phyloP scores from a whole-genome alignment of 2,329 filamentous ascomycete species.

The Aureobasidium sp. region DNA sequence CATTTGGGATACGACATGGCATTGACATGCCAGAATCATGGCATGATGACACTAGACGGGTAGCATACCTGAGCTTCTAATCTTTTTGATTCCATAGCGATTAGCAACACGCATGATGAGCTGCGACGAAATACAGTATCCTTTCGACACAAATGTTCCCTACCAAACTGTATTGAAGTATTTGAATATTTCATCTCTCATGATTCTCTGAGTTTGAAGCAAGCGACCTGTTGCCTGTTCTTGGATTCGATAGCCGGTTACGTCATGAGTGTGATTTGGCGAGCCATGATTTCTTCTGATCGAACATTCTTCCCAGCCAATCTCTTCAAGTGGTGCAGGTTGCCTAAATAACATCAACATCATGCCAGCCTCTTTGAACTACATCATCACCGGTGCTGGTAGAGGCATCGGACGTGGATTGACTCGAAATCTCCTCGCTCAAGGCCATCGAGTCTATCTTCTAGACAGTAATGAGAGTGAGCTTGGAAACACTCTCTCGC shows the following conservation, averaged over 20 bases:
- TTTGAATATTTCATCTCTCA: too few species aligned
- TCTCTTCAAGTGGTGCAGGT: too few species aligned
- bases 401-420: conserved; percentile 36
- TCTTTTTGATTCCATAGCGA: conserved; percentile 1
- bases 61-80: conserved; percentile 2
- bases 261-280: too few species aligned
- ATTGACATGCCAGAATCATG: conserved; percentile 9
- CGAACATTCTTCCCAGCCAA: too few species aligned
- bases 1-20: conserved; percentile 15
- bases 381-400: conserved; percentile 33
- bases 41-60: conserved; percentile 19
- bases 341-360: too few species aligned
- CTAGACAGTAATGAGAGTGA: conserved; percentile 35
- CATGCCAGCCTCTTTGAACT: conserved; percentile 32
- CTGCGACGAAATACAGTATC: background rate
- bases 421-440: conserved; percentile 31
- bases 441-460: conserved; percentile 34
- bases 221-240: too few species aligned
- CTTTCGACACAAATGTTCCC: background rate
- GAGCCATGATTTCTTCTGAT: too few species aligned
- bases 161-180: background rate
- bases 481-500: conserved; percentile 31
- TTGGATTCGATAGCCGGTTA: too few species aligned
- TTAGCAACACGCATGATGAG: background rate
- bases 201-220: too few species aligned